Evolutionary conservation across 2,329 filamentous ascomycete genomes (phyloP).

Genomic region (Fusarium luffae): DNA sequence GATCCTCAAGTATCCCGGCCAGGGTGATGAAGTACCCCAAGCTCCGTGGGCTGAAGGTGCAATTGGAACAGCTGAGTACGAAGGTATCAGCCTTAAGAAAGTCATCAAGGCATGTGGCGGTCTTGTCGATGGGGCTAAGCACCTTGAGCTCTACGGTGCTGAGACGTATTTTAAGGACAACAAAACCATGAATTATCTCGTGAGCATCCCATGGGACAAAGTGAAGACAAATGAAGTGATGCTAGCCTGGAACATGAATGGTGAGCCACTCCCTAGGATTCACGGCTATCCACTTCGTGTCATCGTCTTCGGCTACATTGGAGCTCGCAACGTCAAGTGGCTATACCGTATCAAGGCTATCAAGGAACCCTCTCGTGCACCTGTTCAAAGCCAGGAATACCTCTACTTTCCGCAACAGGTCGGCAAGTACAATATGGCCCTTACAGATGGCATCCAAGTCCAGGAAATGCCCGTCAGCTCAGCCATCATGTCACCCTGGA

Average conservation of each 20-base stretch:
- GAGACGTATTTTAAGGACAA: conserved; percentile 80
- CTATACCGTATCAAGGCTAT: conserved; percentile 72
- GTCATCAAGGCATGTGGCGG: conserved; percentile 78
- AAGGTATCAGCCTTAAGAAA: conserved; percentile 73
- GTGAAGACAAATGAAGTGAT: conserved; percentile 74
- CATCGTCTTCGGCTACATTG: conserved; percentile 74
- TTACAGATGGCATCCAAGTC: conserved; percentile 71
- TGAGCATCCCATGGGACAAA: conserved; percentile 74
- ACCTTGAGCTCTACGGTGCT: conserved; percentile 75
- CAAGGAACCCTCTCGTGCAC: conserved; percentile 63
- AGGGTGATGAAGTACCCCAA: conserved; percentile 71
- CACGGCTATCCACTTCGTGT: conserved; percentile 73
- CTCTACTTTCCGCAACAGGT: conserved; percentile 76
- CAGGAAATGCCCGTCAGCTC: conserved; percentile 78
- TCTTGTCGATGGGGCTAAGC: conserved; percentile 62
- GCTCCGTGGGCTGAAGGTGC: conserved; percentile 73
- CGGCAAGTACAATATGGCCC: conserved; percentile 72
- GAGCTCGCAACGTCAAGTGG: conserved; percentile 73
- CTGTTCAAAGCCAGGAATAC: conserved; percentile 73
- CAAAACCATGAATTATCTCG: conserved; percentile 73
- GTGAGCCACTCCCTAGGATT: conserved; percentile 69
- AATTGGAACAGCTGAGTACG: conserved; percentile 72
- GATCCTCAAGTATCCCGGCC: conserved; percentile 71
- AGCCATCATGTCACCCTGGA: conserved; percentile 72
- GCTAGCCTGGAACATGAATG: conserved; percentile 79